These are phyloP conservation scores for Heterobasidion occidentale DNA, from an alignment of 1,284 basidiomycete species.

Conservation along the genomic window DNA sequence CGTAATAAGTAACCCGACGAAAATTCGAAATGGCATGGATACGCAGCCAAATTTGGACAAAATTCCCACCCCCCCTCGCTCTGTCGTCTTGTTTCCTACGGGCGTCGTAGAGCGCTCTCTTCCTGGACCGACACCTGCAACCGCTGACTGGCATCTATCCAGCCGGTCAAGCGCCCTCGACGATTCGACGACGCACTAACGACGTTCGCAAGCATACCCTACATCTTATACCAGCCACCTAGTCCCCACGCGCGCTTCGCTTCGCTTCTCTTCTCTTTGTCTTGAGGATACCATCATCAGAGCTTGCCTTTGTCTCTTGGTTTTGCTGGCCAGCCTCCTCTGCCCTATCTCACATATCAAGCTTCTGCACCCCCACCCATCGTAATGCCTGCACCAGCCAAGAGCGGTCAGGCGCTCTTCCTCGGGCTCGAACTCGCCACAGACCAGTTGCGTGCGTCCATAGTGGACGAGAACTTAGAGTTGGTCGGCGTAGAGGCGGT, in stretches of 20 bases:
- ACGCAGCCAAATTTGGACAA: neutral
- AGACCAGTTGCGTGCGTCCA: slow-evolving; percentile 70
- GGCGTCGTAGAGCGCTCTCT: neutral
- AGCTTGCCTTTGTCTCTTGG: neutral
- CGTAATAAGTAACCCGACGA: neutral
- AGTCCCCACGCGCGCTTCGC: neutral
- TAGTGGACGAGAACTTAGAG: slow-evolving; percentile 74
- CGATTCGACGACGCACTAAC: neutral
- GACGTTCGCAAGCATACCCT: neutral
- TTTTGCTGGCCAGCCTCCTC: neutral
- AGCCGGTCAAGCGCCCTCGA: neutral
- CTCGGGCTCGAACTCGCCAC: slow-evolving; percentile 74
- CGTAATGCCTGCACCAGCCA: slow-evolving; percentile 27
- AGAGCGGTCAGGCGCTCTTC: slow-evolving; percentile 55
- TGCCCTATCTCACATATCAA: neutral
- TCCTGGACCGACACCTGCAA: neutral
- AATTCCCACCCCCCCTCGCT: neutral
- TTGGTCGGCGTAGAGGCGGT: slow-evolving; percentile 72
- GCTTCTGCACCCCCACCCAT: neutral
- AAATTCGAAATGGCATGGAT: neutral
- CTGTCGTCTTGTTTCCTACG: neutral
- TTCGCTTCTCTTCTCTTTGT: neutral
- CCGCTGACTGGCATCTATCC: neutral
- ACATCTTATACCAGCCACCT: neutral
- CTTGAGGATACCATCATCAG: neutral